These are phyloP conservation scores for Parastagonospora avenae DNA, from an alignment of 2,329 filamentous ascomycete species.

Conservation along the genomic window DNA sequence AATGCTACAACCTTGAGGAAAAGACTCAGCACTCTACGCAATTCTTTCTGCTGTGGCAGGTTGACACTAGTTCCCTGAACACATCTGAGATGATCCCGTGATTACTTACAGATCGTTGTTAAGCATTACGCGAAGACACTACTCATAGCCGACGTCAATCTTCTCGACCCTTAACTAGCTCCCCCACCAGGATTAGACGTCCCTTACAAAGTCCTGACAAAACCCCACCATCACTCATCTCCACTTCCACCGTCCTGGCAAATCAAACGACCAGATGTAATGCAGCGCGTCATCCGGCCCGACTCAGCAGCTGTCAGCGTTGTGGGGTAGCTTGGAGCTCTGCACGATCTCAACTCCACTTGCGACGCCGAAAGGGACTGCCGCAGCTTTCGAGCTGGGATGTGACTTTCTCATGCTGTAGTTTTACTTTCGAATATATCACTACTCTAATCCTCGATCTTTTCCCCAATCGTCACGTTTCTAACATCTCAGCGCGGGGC, in stretches of 20 bases:
- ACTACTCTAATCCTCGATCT: not conserved
- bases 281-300: slow-evolving; percentile 12
- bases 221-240: slow-evolving; percentile 1
- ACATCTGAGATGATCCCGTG: too few species aligned
- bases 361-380: slow-evolving; percentile 22
- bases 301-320: slow-evolving; percentile 14
- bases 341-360: not conserved
- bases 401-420: not conserved
- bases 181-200: too few species aligned
- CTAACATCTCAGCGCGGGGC: not conserved
- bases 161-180: too few species aligned
- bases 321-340: slow-evolving; percentile 30
- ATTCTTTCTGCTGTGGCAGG: too few species aligned
- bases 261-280: slow-evolving; percentile 13
- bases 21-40: too few species aligned
- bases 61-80: too few species aligned
- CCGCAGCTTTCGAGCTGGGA: slow-evolving; percentile 8
- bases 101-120: too few species aligned
- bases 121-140: too few species aligned
- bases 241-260: slow-evolving; percentile 2
- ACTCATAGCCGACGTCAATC: too few species aligned
- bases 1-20: too few species aligned
- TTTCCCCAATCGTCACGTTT: not conserved
- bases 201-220: slow-evolving; percentile 16
- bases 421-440: not conserved